phyloP scores from a whole-genome alignment of 139 green algal genomes.

The Mychonastes homosphaera region DNA sequence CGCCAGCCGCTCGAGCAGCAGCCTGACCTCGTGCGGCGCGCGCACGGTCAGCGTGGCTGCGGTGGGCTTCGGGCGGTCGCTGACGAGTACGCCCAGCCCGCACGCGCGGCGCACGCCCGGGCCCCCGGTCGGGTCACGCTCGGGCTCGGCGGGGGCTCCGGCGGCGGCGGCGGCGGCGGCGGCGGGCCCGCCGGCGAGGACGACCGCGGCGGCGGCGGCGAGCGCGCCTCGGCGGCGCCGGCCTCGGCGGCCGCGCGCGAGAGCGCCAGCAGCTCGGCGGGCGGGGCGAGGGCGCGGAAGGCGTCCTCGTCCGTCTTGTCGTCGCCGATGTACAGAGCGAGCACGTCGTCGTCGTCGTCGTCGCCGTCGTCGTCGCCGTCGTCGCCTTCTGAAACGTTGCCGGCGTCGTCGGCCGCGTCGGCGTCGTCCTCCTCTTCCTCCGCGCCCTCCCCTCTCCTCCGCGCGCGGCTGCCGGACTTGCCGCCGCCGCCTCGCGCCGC shows the following conservation, averaged over 20 bases:
- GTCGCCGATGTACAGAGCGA: conserved; percentile 92
- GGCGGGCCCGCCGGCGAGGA: not conserved
- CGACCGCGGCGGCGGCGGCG: not conserved
- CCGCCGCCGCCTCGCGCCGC: no score
- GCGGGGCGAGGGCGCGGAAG: conserved; percentile 53
- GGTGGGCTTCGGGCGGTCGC: conserved; percentile 64
- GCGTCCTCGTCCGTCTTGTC: conserved; percentile 97
- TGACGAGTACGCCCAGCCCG: conserved; percentile 77
- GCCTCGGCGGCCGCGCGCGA: no score
- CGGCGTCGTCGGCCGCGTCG: no score
- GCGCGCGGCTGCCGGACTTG: no score
- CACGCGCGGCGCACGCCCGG: conserved; percentile 3
- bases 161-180: no score
- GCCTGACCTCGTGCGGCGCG: conserved; percentile 57
- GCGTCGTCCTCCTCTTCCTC: conserved; percentile 10
- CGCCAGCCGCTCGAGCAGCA: conserved; percentile 38
- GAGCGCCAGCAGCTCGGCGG: not conserved
- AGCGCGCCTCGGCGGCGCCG: not conserved
- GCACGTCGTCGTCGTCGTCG: conserved; percentile 36
- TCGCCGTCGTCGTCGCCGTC: no score
- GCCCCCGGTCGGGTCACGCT: conserved; percentile 8
- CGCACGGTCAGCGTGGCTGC: conserved; percentile 55
- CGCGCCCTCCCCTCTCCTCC: no score
- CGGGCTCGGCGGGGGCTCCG: conserved; percentile 1
- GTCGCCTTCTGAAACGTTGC: no score